Evolutionary conservation across 495 filamentous ascomycete species (phyloP).

Genomic region (Penicillium atrosanguineum): DNA sequence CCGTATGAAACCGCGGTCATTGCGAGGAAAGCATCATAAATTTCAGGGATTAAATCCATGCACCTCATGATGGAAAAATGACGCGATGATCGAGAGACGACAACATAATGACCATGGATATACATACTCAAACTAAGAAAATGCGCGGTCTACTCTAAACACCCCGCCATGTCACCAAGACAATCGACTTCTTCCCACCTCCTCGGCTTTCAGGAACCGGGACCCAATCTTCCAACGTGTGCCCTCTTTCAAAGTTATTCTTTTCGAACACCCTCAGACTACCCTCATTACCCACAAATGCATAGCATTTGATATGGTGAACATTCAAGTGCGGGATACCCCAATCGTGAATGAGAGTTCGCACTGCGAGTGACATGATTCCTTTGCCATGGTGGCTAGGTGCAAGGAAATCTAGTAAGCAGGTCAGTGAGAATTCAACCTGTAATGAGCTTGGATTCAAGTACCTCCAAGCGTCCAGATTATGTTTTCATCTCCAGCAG

Average conservation of each 20-base stretch:
- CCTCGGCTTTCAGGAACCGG: conserved; percentile 12
- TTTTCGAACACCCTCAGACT: conserved; percentile 24
- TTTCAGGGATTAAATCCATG: neutral
- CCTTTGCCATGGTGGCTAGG: conserved; percentile 24
- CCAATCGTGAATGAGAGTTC: conserved; percentile 23
- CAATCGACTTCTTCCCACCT: conserved; percentile 16
- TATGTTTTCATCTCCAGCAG: conserved; percentile 18
- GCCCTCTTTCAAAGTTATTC: conserved; percentile 20
- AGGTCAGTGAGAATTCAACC: neutral
- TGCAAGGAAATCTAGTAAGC: conserved; percentile 18
- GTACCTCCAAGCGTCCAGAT: conserved; percentile 25
- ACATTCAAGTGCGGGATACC: conserved; percentile 29
- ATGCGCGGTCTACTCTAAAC: neutral
- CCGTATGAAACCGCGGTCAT: conserved; percentile 34
- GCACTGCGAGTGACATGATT: conserved; percentile 26
- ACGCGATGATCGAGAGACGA: neutral
- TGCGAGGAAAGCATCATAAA: conserved; percentile 9
- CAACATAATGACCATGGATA: neutral
- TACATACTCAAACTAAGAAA: too few relatives aligned
- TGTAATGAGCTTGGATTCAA: neutral
- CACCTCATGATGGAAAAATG: neutral
- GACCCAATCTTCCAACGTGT: conserved; percentile 18
- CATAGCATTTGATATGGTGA: conserved; percentile 11
- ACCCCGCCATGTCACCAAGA: neutral
- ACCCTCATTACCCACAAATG: conserved; percentile 22